Evolutionary conservation across 2,329 filamentous ascomycete genomes (phyloP), one percentile per base, ranked within the genome.

Genomic region (Alternaria sp.): DNA sequence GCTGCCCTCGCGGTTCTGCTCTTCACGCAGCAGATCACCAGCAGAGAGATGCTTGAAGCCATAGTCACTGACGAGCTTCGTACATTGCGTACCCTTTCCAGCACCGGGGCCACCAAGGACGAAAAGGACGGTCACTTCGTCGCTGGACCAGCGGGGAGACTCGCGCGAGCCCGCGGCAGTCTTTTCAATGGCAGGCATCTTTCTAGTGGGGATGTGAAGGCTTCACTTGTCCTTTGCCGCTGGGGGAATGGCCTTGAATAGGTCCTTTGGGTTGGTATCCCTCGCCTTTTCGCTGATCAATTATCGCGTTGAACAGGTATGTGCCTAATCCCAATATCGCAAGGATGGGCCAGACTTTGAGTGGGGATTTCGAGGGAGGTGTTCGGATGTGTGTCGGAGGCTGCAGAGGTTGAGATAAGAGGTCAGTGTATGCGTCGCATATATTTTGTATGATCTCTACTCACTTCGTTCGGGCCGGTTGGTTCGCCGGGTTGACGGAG

Each of bases 71-170:
- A 97, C 95, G 33, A 99, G 90, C 69, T 92, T 92, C 71, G 89
- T 88, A 85, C 95, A 98, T 82, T 99, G 95, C 3, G 96, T 99
- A 74, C 96, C 96, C 81, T 99, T 99, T 75, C 96, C 96, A 67
- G 94, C 93, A 69, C 96, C 96, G 14, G 96, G 96, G 3, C 96
- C 96, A 80, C 95, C 95, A 65, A 99, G 93, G 67, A 98, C 93
- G 84, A 97, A 98, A 81, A 99, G 84, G 63, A 98, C 94, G n/a
- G 93, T 96, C 30, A 96, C 92, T 63, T 94, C 86, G 60, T 88
- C 76, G 54, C 90, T 83, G 62, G 88, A 90, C 87, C 97, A 97
- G 76, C 89, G 88, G 5, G 94, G 91, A 58, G 84, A 82, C 47
- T 80, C 78, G 79, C 90, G 90, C 65, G 69, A 73, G 6, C 70